Conservation (phyloP, 768 basidiomycete species). For the Chalciporus chontae region DNA sequence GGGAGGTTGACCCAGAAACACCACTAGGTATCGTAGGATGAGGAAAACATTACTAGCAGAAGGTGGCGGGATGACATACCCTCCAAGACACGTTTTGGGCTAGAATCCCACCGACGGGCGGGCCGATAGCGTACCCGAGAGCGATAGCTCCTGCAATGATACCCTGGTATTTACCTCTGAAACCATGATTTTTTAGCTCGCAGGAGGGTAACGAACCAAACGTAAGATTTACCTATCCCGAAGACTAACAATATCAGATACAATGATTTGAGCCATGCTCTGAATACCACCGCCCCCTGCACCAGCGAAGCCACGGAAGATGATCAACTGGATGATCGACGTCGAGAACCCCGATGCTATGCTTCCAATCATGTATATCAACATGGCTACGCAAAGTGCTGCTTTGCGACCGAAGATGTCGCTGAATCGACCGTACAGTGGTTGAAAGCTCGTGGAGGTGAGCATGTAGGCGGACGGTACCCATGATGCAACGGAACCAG, state of each 20-base stretch:
- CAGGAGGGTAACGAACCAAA: neutral
- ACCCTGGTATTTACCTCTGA: slow-evolving; percentile 74
- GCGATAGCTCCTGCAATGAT: slow-evolving; percentile 57
- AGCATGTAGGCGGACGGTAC: slow-evolving; percentile 71
- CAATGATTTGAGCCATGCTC: slow-evolving; percentile 67
- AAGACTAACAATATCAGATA: slow-evolving; percentile 69
- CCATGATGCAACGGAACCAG: slow-evolving; percentile 48
- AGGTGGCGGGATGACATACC: slow-evolving; percentile 33
- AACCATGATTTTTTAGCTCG: neutral
- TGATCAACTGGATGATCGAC: slow-evolving; percentile 63
- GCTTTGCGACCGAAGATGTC: slow-evolving; percentile 68
- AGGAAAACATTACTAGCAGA: neutral
- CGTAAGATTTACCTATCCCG: slow-evolving; percentile 49
- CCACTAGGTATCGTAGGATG: slow-evolving; percentile 41
- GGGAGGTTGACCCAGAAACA: slow-evolving; percentile 75
- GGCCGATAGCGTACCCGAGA: slow-evolving; percentile 63
- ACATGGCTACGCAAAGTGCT: slow-evolving; percentile 53
- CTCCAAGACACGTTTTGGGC: slow-evolving; percentile 62
- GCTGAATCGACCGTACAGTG: slow-evolving; percentile 57
- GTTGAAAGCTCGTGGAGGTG: slow-evolving; percentile 43
- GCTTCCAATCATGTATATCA: slow-evolving; percentile 64
- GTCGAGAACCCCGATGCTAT: slow-evolving; percentile 64
- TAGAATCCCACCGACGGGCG: slow-evolving; percentile 63
- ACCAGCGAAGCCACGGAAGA: slow-evolving; percentile 66
- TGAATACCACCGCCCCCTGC: slow-evolving; percentile 70